Evolutionary conservation across 768 basidiomycete species (phyloP).

Genomic region (Strobilomyces confusus): DNA sequence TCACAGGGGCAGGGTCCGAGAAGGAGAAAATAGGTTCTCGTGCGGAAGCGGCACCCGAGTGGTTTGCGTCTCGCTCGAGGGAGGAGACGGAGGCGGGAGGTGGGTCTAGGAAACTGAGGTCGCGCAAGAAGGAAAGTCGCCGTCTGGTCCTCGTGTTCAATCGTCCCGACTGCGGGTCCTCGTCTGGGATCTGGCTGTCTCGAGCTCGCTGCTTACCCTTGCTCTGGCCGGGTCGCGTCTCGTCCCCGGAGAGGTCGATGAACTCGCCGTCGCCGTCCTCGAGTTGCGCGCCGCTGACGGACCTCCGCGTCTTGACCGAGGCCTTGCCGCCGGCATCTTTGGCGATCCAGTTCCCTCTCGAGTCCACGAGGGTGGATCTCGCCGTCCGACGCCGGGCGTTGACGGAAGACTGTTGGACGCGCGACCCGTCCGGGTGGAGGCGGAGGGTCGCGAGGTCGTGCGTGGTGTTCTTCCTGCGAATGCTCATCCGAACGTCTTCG

Average conservation of each 20-base stretch:
- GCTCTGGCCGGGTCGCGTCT: slow-evolving; percentile 8
- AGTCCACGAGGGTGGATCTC: slow-evolving; percentile 37
- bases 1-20: slow-evolving; percentile 50
- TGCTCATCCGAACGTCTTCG: slow-evolving; percentile 25
- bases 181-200: slow-evolving; percentile 8
- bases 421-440: slow-evolving; percentile 59
- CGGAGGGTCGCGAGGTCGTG: slow-evolving; percentile 65
- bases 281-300: slow-evolving; percentile 12
- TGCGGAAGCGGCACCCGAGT: slow-evolving; percentile 2
- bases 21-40: slow-evolving; percentile 16
- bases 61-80: slow-evolving; percentile 6
- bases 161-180: slow-evolving; percentile 12
- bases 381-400: slow-evolving; percentile 36
- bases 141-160: slow-evolving; percentile 32
- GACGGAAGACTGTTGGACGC: slow-evolving; percentile 45
- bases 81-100: slow-evolving; percentile 12
- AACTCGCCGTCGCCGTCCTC: slow-evolving; percentile 25
- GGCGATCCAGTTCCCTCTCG: slow-evolving; percentile 63
- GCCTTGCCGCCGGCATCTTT: slow-evolving; percentile 56
- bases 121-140: slow-evolving; percentile 43
- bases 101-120: slow-evolving; percentile 53
- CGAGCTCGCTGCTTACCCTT: slow-evolving; percentile 27
- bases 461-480: slow-evolving; percentile 46
- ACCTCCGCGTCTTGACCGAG: slow-evolving; percentile 38
- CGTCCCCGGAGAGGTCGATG: slow-evolving; percentile 22